Base-by-base conservation (phyloP, 257 asterid genomes). In the Forsythia viridissima region DNA sequence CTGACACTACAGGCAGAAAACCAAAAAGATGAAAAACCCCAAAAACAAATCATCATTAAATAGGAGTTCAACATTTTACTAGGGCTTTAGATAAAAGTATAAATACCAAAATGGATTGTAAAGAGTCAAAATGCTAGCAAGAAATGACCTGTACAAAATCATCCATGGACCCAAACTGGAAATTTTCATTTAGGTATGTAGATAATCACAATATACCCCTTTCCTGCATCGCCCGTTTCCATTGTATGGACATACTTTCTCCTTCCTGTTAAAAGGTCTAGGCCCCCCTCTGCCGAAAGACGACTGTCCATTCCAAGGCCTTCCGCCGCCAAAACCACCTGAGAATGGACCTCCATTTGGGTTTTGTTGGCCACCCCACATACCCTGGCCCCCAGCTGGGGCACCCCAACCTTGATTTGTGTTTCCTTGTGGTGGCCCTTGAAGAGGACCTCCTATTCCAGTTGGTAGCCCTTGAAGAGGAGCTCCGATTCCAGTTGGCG, bases 231-330 rank as follows among this genome's bases (percentile, higher is more conserved):
- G 82, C 4, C 97, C 96, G 16, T 84, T 81, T 0, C 42, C 73
- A 81, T 91, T 84, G 82, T 71, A 95, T 2, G 99, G 99, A 57
- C 99, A 95, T 13, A 84, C 34, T 8, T 39, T 79, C 6, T 81
- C 90, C 80, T 85, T 46, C 78, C 74, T 90, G 10, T 18, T 73
- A 36, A 48, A n/a, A 21, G 37, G 77, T 71, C 92, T 81, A 18
- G 77, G 66, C 43, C 96, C 89, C 6, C 92, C 86, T 76, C 81
- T 80, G 3, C 94, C 90, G 30, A 78, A 88, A 4, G 97, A 85
- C 0, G 90, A 55, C 67, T 87, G 96, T 81, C 97, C 87, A 72
- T 86, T 87, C 97, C 96, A 91, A 48, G 93, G 88, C 86, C 93
- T 85, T 12, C 85, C 87, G 8, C 85, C 88, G 18, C 80, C 74